phyloP scores from a whole-genome alignment of 495 filamentous ascomycete genomes.

The Jackrogersella multiformis region DNA sequence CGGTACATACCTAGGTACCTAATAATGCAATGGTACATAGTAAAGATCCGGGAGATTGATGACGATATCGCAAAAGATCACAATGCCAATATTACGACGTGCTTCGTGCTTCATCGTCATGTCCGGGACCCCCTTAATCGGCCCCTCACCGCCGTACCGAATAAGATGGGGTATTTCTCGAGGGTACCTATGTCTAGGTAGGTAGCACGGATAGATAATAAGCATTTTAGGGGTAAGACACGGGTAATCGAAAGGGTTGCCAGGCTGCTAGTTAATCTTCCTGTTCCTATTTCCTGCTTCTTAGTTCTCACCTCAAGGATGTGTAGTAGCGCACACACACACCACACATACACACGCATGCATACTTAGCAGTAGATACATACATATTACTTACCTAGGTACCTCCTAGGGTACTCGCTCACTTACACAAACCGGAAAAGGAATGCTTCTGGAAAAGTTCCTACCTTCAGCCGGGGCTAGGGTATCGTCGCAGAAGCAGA shows the following conservation, averaged over 20 bases:
- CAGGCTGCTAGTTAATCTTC: neutral
- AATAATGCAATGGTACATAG: too few relatives aligned
- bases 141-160: neutral
- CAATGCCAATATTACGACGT: slow-evolving; percentile 6
- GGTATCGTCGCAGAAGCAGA: neutral
- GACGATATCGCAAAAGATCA: neutral
- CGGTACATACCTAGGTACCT: neutral
- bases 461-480: slow-evolving; percentile 23
- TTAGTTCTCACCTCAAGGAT: too few relatives aligned
- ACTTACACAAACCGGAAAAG: too few relatives aligned
- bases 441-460: slow-evolving; percentile 36
- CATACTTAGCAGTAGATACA: neutral
- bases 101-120: slow-evolving; percentile 2
- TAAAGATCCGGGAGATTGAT: neutral
- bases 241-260: neutral
- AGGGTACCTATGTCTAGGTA: too few relatives aligned
- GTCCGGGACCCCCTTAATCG: slow-evolving; percentile 1
- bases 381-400: too few relatives aligned
- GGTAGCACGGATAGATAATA: neutral
- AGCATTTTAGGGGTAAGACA: neutral
- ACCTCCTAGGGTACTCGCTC: too few relatives aligned
- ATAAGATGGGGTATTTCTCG: slow-evolving; percentile 3
- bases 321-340: too few relatives aligned
- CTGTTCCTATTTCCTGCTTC: neutral
- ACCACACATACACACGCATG: too few relatives aligned